Evolutionary conservation across 805 yeast species (phyloP).

Genomic region (Starmerella asiatica): DNA sequence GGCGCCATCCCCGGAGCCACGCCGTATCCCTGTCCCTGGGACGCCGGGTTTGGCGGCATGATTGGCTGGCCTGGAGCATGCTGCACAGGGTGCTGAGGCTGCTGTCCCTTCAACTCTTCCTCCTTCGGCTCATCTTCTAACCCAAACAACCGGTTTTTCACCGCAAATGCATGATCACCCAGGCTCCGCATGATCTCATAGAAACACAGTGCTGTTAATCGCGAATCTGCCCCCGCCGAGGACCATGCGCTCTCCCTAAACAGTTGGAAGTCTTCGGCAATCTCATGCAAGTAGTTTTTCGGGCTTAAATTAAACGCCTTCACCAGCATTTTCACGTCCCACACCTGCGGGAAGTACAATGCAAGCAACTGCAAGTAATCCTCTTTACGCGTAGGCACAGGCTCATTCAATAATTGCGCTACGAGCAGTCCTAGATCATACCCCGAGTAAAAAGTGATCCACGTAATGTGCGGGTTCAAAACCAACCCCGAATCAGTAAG

Average conservation of each 20-base stretch:
- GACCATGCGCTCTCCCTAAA: slow-evolving; percentile 27
- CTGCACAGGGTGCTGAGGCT: slow-evolving; percentile 11
- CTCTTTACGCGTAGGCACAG: slow-evolving; percentile 66
- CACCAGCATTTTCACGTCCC: slow-evolving; percentile 54
- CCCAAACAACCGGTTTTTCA: slow-evolving; percentile 29
- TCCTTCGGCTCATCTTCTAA: slow-evolving; percentile 24
- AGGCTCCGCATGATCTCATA: slow-evolving; percentile 30
- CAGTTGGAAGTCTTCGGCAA: slow-evolving; percentile 33
- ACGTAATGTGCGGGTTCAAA: slow-evolving; percentile 53
- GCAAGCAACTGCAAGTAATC: slow-evolving; percentile 62
- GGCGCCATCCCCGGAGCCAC: slow-evolving; percentile 7
- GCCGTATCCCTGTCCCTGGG: slow-evolving; percentile 21
- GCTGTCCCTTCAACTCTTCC: slow-evolving; percentile 13
- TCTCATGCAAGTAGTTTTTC: slow-evolving; percentile 27
- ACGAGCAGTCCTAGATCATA: slow-evolving; percentile 87
- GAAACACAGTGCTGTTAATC: slow-evolving; percentile 32
- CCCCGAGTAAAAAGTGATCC: slow-evolving; percentile 90
- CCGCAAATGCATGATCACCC: slow-evolving; percentile 25
- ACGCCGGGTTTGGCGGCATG: slow-evolving; percentile 18
- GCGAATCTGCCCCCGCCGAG: slow-evolving; percentile 35
- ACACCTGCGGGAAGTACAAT: slow-evolving; percentile 65
- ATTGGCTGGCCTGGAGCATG: slow-evolving; percentile 19
- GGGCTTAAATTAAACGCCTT: slow-evolving; percentile 27
- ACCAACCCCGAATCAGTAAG: slow-evolving; percentile 77
- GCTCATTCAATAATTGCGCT: slow-evolving; percentile 57